These are phyloP conservation scores for Fusarium sp. DNA, from an alignment of 2,329 filamentous ascomycete genomes.

Conservation along the genomic window DNA sequence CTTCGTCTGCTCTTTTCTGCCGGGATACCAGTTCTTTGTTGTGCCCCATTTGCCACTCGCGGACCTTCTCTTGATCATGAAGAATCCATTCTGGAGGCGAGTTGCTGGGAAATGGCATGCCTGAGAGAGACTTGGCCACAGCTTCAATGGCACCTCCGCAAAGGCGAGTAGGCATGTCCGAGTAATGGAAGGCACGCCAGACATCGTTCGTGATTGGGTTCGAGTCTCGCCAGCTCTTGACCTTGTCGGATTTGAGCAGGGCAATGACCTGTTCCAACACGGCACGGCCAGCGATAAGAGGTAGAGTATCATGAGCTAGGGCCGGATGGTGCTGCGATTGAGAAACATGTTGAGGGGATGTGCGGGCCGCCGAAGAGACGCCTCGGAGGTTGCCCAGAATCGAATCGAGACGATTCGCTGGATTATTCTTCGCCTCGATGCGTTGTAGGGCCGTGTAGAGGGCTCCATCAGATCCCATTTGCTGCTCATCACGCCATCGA, in stretches of 20 bases:
- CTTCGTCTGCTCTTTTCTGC: conserved; percentile 51
- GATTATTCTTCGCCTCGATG: conserved; percentile 49
- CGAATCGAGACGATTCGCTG: conserved; percentile 50
- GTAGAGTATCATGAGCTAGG: conserved; percentile 38
- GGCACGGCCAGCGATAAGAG: conserved; percentile 44
- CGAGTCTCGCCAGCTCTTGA: conserved; percentile 54
- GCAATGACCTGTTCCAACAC: conserved; percentile 53
- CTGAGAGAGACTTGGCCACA: conserved; percentile 52
- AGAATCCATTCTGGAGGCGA: conserved; percentile 63
- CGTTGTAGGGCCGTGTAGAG: conserved; percentile 54
- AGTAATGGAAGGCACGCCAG: conserved; percentile 49
- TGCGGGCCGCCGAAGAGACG: conserved; percentile 16
- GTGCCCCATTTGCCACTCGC: conserved; percentile 63
- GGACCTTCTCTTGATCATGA: conserved; percentile 54
- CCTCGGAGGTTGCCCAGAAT: conserved; percentile 50
- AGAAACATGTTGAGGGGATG: conserved; percentile 18
- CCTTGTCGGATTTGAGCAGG: conserved; percentile 55
- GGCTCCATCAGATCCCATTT: conserved; percentile 54
- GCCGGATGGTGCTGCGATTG: conserved; percentile 12
- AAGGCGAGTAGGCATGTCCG: conserved; percentile 53
- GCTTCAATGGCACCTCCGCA: conserved; percentile 55
- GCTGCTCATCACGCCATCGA: conserved; percentile 57
- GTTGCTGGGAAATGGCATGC: conserved; percentile 58
- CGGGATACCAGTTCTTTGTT: conserved; percentile 50
- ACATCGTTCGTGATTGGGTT: conserved; percentile 49